Percentiles rank a stretch among this genome's conserved stretches.
Conservation (phyloP, 2,329 filamentous ascomycete genomes). For the Orbilia javanica region DNA sequence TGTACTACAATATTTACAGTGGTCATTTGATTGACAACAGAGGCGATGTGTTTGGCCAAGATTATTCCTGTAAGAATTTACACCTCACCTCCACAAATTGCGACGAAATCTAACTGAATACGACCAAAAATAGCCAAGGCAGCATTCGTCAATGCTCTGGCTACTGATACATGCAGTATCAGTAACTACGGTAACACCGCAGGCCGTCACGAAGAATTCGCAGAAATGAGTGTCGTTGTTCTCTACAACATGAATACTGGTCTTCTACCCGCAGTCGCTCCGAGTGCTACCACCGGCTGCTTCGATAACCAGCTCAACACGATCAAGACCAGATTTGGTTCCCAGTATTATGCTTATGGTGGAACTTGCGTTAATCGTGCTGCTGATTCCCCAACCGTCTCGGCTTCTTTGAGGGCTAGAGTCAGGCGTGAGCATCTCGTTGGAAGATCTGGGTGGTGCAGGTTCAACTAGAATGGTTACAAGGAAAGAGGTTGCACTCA, state of each 20-base stretch:
- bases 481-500: neutral
- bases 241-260: constrained; percentile 44
- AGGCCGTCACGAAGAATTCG: constrained; percentile 50
- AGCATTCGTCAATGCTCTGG: constrained; percentile 21
- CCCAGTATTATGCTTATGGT: constrained; percentile 31
- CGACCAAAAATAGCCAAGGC: constrained; percentile 21
- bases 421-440: constrained; percentile 36
- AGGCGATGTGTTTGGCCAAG: constrained; percentile 41
- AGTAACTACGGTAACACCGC: constrained; percentile 29
- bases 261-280: constrained; percentile 30
- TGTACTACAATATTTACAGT: neutral
- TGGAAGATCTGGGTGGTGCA: constrained; percentile 35
- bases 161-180: constrained; percentile 40
- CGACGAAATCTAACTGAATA: neutral
- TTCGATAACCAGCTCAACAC: constrained; percentile 40
- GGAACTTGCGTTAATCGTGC: constrained; percentile 39
- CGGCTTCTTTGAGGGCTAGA: constrained; percentile 22
- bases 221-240: constrained; percentile 38
- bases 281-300: constrained; percentile 41
- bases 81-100: neutral
- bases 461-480: constrained; percentile 29
- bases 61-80: constrained; percentile 38
- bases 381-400: constrained; percentile 25
- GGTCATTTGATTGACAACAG: constrained; percentile 48
- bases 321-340: constrained; percentile 39